Conservation (phyloP, 2,329 filamentous ascomycete genomes). For the Colletotrichum sp. region DNA sequence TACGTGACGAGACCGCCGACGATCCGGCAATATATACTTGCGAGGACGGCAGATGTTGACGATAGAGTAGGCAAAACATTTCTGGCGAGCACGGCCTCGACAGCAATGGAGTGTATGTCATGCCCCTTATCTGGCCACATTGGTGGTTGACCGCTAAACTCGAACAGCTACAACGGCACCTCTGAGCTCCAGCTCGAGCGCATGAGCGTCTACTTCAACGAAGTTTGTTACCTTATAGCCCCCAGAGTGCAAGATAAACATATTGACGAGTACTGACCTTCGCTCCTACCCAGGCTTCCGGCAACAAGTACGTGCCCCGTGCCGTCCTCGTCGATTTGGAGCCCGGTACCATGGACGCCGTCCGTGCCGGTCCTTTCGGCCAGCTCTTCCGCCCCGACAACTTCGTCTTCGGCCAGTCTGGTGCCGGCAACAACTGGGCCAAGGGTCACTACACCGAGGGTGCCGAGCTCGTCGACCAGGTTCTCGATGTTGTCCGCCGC, state of each 20-base stretch:
- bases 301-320: conserved; percentile 99
- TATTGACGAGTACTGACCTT: conserved; percentile 13
- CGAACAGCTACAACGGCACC: conserved; percentile 87
- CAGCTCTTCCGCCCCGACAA: conserved; percentile 99
- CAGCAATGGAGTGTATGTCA: conserved; percentile 88
- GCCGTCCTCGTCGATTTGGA: conserved; percentile 99
- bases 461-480: conserved; percentile 97
- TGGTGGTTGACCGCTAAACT: conserved; percentile 27
- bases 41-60: conserved; percentile 40
- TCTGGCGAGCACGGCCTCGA: conserved; percentile 96
- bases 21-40: conserved; percentile 8
- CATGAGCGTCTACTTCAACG: conserved; percentile 99
- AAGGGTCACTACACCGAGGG: conserved; percentile 99
- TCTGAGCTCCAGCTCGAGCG: conserved; percentile 99
- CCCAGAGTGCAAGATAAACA: neutral
- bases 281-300: conserved; percentile 69
- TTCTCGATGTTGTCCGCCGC: conserved; percentile 97
- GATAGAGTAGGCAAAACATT: conserved; percentile 71
- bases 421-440: conserved; percentile 99
- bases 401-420: conserved; percentile 99
- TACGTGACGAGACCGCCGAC: conserved; percentile 46
- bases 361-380: conserved; percentile 96
- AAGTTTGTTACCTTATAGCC: conserved; percentile 43
- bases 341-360: conserved; percentile 99
- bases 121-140: conserved; percentile 6